Percentiles rank a stretch among this genome's conserved stretches.
Conservation (phyloP, 176 grass and related monocot species). For the Carex cristatella region DNA sequence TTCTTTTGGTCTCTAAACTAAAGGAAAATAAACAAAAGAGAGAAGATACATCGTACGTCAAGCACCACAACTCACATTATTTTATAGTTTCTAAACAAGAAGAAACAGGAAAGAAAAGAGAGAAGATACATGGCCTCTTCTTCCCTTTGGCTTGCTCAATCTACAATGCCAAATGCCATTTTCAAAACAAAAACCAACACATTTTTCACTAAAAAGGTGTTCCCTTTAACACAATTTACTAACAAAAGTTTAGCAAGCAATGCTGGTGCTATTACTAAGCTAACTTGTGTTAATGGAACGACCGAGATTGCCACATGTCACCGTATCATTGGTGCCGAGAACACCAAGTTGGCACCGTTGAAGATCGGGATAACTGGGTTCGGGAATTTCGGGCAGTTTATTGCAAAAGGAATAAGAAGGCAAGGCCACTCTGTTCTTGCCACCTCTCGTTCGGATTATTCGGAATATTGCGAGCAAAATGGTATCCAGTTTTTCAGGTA, state of each 20-base stretch:
- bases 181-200: not conserved
- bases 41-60: not conserved
- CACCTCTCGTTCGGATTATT: constrained; percentile 60
- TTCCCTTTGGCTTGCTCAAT: not conserved
- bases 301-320: not conserved
- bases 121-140: not conserved
- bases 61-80: not conserved
- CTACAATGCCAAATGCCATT: not conserved
- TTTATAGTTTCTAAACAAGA: not conserved
- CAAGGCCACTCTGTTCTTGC: constrained; percentile 56
- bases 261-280: not conserved
- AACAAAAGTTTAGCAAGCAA: not conserved
- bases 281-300: not conserved
- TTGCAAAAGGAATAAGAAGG: constrained; percentile 43
- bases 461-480: constrained; percentile 28
- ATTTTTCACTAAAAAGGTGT: not conserved
- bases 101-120: not conserved
- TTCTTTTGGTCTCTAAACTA: too few relatives aligned
- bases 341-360: not conserved
- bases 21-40: not conserved
- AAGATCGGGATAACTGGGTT: constrained; percentile 52
- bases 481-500: constrained; percentile 53
- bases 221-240: not conserved
- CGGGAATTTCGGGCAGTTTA: constrained; percentile 63
- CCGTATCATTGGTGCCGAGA: not conserved